Evolutionary conservation across 164 flowering plant genomes (phyloP).

Genomic region (Euptelea pleiosperma): DNA sequence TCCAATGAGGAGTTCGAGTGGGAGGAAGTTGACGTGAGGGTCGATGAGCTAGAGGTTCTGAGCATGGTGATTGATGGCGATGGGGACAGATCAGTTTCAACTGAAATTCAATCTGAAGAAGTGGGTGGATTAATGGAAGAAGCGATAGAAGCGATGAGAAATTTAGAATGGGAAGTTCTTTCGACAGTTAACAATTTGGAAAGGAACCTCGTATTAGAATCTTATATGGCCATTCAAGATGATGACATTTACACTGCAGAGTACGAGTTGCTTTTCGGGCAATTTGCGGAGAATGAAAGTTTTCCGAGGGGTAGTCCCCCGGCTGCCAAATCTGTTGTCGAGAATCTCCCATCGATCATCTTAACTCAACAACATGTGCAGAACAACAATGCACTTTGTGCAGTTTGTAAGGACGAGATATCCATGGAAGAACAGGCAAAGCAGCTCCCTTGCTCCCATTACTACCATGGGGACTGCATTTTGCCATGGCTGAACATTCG

Average conservation of each 20-base stretch:
- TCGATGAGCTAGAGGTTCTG: constrained; percentile 53
- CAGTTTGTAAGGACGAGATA: constrained; percentile 68
- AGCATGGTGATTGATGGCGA: constrained; percentile 39
- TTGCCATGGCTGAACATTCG: constrained; percentile 74
- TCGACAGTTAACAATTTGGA: constrained; percentile 35
- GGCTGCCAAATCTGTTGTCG: constrained; percentile 46
- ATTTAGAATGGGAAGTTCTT: constrained; percentile 46
- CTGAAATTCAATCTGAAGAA: constrained; percentile 22
- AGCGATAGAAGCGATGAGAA: constrained; percentile 6
- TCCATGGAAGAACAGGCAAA: constrained; percentile 39
- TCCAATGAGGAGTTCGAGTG: constrained; percentile 65
- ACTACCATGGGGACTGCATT: constrained; percentile 76
- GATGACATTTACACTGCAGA: constrained; percentile 29
- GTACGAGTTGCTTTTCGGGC: constrained; percentile 43
- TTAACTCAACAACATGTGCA: constrained; percentile 32
- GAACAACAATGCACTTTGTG: constrained; percentile 38
- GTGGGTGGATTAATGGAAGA: constrained; percentile 11
- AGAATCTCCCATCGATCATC: constrained; percentile 39
- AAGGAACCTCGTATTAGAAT: constrained; percentile 20
- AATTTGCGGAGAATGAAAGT: constrained; percentile 33
- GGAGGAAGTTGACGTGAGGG: constrained; percentile 67
- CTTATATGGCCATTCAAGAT: constrained; percentile 25
- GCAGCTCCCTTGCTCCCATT: constrained; percentile 65
- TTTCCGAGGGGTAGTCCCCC: constrained; percentile 51
- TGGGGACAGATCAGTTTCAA: constrained; percentile 29